Evolutionary conservation across 2,329 filamentous ascomycete genomes (phyloP).

Genomic region (Neofusicoccum sp.): DNA sequence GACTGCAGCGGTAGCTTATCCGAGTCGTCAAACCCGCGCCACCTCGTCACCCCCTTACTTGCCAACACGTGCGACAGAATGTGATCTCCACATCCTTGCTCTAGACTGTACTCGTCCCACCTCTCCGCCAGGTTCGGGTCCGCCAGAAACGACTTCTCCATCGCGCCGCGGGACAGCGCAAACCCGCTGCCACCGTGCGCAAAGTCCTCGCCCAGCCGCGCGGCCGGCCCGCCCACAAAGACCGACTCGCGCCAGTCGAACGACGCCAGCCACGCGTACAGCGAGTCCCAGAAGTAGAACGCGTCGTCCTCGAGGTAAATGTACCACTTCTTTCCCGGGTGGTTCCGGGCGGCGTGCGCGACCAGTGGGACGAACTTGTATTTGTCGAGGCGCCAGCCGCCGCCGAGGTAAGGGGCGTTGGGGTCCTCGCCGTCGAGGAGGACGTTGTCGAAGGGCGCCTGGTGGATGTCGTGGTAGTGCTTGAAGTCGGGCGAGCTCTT

Average conservation of each 20-base stretch:
- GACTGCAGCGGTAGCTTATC: constrained; percentile 37
- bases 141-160: constrained; percentile 37
- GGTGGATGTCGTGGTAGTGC: constrained; percentile 36
- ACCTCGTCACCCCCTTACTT: constrained; percentile 30
- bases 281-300: constrained; percentile 39
- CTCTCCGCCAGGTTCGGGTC: constrained; percentile 38
- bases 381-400: constrained; percentile 55
- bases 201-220: constrained; percentile 29
- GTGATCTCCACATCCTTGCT: constrained; percentile 36
- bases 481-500: constrained; percentile 50
- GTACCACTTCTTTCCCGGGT: constrained; percentile 35
- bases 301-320: constrained; percentile 39
- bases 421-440: constrained; percentile 29
- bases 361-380: constrained; percentile 60
- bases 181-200: constrained; percentile 46
- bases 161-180: constrained; percentile 47
- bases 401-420: constrained; percentile 43
- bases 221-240: constrained; percentile 43
- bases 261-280: constrained; percentile 39
- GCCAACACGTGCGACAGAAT: constrained; percentile 38
- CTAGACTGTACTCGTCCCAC: constrained; percentile 34
- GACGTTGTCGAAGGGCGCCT: constrained; percentile 24
- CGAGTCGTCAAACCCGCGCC: constrained; percentile 33
- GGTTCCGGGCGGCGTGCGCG: constrained; percentile 45
- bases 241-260: constrained; percentile 37